phyloP scores from a whole-genome alignment of 345 rosid genomes.

The Angophora floribunda region DNA sequence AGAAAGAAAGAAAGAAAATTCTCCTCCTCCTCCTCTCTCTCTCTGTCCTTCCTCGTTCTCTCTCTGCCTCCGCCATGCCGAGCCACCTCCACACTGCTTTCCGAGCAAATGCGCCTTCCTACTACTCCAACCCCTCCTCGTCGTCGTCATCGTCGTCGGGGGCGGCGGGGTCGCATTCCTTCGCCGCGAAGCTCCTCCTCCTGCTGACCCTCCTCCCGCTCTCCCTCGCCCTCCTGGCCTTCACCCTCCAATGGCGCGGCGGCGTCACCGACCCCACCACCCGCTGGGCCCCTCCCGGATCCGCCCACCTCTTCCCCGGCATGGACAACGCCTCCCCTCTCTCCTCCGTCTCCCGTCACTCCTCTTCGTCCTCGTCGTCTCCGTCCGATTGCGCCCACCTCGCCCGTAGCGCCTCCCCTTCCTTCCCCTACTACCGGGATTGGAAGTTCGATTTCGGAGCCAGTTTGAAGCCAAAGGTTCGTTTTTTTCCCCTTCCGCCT shows the following conservation, averaged over 20 bases:
- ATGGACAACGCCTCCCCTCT: slow-evolving; percentile 71
- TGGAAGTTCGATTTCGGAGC: slow-evolving; percentile 29
- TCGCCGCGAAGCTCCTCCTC: slow-evolving; percentile 54
- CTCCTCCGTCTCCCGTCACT: slow-evolving; percentile 47
- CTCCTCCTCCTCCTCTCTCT: background rate
- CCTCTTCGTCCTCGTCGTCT: slow-evolving; percentile 71
- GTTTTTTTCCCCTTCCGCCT: background rate
- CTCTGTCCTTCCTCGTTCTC: background rate
- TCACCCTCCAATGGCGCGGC: slow-evolving; percentile 90
- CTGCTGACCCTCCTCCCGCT: slow-evolving; percentile 79
- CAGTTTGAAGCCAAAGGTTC: background rate
- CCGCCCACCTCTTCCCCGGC: slow-evolving; percentile 67
- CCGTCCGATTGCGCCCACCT: background rate
- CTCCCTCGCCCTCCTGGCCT: slow-evolving; percentile 83
- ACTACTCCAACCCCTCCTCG: slow-evolving; percentile 22
- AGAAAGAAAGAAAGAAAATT: background rate
- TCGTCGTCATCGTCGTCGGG: slow-evolving; percentile 1
- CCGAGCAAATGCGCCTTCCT: slow-evolving; percentile 5
- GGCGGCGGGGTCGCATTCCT: slow-evolving; percentile 16
- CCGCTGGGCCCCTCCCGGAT: slow-evolving; percentile 62
- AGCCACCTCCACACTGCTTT: slow-evolving; percentile 52
- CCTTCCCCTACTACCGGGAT: slow-evolving; percentile 60
- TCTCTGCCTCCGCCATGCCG: slow-evolving; percentile 40
- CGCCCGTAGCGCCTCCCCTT: slow-evolving; percentile 23
- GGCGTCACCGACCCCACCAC: slow-evolving; percentile 55